phyloP scores from a whole-genome alignment of 805 yeast species.

The Wickerhamiella australiensis region DNA sequence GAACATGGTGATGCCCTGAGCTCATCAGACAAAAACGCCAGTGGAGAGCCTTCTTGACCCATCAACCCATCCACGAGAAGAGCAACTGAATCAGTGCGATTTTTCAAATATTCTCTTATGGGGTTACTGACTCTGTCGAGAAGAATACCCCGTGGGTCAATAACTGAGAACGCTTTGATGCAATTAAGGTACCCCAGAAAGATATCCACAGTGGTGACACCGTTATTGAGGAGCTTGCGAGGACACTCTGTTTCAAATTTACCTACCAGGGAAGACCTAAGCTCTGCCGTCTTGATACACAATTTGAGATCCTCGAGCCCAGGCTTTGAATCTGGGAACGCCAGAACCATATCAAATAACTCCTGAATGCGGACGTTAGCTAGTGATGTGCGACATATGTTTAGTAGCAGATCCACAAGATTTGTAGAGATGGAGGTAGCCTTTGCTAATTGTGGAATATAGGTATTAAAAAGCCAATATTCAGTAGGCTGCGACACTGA shows the following conservation, averaged over 20 bases:
- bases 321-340: slow-evolving; percentile 40
- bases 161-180: slow-evolving; percentile 52
- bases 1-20: slow-evolving; percentile 26
- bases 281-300: slow-evolving; percentile 30
- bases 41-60: slow-evolving; percentile 31
- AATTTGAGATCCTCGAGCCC: slow-evolving; percentile 51
- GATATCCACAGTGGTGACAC: slow-evolving; percentile 64
- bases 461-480: slow-evolving; percentile 14
- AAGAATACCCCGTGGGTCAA: slow-evolving; percentile 83
- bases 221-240: slow-evolving; percentile 54
- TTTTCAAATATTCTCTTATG: slow-evolving; percentile 56
- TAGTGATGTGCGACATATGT: slow-evolving; percentile 11
- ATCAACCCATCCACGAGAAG: slow-evolving; percentile 63
- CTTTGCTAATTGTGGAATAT: slow-evolving; percentile 11
- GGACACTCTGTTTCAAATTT: slow-evolving; percentile 38
- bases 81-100: slow-evolving; percentile 59
- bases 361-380: slow-evolving; percentile 42
- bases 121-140: slow-evolving; percentile 69
- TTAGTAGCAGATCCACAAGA: background rate
- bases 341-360: slow-evolving; percentile 44
- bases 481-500: slow-evolving; percentile 11
- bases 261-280: slow-evolving; percentile 41
- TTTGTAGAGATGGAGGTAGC: background rate
- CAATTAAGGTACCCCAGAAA: slow-evolving; percentile 58
- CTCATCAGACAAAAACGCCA: slow-evolving; percentile 45